These are phyloP conservation scores for Pichia cabralensis DNA, from an alignment of 805 yeast genomes.

Conservation along the genomic window DNA sequence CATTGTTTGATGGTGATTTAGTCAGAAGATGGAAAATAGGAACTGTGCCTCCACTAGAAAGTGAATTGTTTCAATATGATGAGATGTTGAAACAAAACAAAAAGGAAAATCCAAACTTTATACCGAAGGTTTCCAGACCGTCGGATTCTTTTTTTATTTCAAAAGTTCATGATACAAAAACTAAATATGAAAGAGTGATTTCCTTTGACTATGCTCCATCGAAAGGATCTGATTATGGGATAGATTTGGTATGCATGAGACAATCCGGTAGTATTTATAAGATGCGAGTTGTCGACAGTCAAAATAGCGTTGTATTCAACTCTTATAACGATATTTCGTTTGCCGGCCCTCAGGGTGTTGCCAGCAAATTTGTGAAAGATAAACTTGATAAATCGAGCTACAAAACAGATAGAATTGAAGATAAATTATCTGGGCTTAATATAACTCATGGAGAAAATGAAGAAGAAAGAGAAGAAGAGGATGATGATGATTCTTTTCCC, in stretches of 20 bases:
- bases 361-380: constrained; percentile 32
- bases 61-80: constrained; percentile 17
- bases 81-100: constrained; percentile 11
- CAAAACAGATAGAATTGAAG: no score
- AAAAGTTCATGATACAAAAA: constrained; percentile 60
- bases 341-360: constrained; percentile 48
- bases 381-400: constrained; percentile 2
- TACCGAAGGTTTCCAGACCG: constrained; percentile 12
- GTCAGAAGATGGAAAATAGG: constrained; percentile 78
- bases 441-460: background rate
- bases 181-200: constrained; percentile 72
- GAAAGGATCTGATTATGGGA: constrained; percentile 35
- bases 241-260: constrained; percentile 76
- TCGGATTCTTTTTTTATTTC: constrained; percentile 64
- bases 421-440: no score
- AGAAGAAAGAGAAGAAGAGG: constrained; percentile 1
- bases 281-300: constrained; percentile 64
- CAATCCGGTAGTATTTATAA: constrained; percentile 82
- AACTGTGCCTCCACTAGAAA: constrained; percentile 32
- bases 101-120: constrained; percentile 12
- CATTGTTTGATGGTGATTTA: constrained; percentile 67
- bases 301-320: constrained; percentile 52
- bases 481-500: no score
- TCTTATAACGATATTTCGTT: constrained; percentile 57
- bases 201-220: constrained; percentile 78